phyloP scores from a whole-genome alignment of 2,329 filamentous ascomycete genomes.

The Passalora sequoiae region DNA sequence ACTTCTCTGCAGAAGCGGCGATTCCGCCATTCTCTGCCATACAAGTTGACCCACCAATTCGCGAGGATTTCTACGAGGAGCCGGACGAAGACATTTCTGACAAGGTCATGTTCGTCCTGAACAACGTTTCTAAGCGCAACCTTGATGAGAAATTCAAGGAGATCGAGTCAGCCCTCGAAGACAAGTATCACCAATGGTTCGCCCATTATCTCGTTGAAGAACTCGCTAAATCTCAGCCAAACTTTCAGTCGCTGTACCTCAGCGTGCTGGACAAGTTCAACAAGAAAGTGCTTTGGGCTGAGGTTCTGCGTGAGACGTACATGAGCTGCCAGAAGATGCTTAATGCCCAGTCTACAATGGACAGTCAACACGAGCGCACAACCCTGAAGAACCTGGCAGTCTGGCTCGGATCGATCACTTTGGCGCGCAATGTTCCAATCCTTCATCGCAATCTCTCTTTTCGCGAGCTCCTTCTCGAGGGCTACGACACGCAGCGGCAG shows the following conservation, averaged over 20 bases:
- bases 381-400: slow-evolving; percentile 89
- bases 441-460: slow-evolving; percentile 96
- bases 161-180: slow-evolving; percentile 69
- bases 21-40: slow-evolving; percentile 72
- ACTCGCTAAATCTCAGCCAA: slow-evolving; percentile 93
- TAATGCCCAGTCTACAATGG: slow-evolving; percentile 82
- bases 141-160: slow-evolving; percentile 78
- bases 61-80: slow-evolving; percentile 66
- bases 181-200: slow-evolving; percentile 91
- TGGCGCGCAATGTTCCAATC: slow-evolving; percentile 91
- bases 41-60: slow-evolving; percentile 64
- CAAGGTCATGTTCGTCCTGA: slow-evolving; percentile 90
- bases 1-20: slow-evolving; percentile 53
- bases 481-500: slow-evolving; percentile 84
- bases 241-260: slow-evolving; percentile 90
- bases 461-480: slow-evolving; percentile 90
- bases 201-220: slow-evolving; percentile 91
- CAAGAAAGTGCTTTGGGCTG: slow-evolving; percentile 72
- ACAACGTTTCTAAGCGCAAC: slow-evolving; percentile 91
- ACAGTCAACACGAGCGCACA: slow-evolving; percentile 74
- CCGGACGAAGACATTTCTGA: slow-evolving; percentile 82
- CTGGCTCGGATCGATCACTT: slow-evolving; percentile 89
- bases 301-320: slow-evolving; percentile 91
- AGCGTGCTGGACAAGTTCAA: slow-evolving; percentile 80
- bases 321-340: slow-evolving; percentile 78